Base-by-base conservation (phyloP, 805 yeast species). In the Saturnispora ahearnii region DNA sequence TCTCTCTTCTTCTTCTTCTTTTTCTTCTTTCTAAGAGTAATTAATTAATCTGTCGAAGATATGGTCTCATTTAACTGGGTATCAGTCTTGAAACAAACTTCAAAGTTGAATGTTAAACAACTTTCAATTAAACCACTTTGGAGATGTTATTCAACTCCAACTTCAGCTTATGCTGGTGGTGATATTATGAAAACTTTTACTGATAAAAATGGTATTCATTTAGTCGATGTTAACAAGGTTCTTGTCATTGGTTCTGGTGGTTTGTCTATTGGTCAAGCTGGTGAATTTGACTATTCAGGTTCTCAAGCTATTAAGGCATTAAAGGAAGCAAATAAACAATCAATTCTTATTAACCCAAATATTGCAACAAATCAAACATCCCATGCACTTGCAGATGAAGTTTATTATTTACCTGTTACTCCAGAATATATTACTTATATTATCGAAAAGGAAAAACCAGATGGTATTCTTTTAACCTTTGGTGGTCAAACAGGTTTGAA, bases 301-400 rank as follows among this genome's bases (percentile, higher is more conserved):
- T 88, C 96, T 50, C 99, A 93, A 73, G 99, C 99, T 52, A 93
- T 93, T 71, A 93, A 93, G 72, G 99, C 99, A 44, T 77, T 93
- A 71, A 91, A 88, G 69, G 97, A 93, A 73, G 98, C 90, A 72
- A 96, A 96, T 54, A 93, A 91, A 57, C 88, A 91, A 76, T 90
- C 98, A 51, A 84, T 93, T 58, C 78, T 93, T 63, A 90, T 93
- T 65, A 93, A 93, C 70, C 99, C 99, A 51, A 93, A 93, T 70
- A 93, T 93, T 66, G 99, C 99, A 48, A 93, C 99, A 32, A 93
- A 90, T 61, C 99, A 93, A 73, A 93, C 99, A 21, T 91, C 98
- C 33, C 85, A 90, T 72, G 98, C 97, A 65, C 73, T 93, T 59
- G 99, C 99, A 52, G 99, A 93, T 68, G 91, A 93, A 72, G 97